Percentiles rank a stretch among this genome's conserved stretches.
phyloP scores from a whole-genome alignment of 257 asterid genomes.

The Solanum raphanifolium region DNA sequence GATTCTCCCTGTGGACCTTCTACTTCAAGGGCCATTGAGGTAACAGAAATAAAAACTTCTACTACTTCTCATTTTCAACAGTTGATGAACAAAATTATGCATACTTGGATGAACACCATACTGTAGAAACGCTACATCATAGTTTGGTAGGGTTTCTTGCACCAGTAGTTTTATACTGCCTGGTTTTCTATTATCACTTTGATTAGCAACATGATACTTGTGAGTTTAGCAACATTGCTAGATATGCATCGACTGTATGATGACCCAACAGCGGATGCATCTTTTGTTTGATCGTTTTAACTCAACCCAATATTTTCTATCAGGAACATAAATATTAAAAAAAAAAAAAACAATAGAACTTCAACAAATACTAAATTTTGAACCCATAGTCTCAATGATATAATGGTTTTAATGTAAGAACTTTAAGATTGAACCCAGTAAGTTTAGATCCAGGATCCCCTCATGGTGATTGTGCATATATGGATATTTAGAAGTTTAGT shows the following conservation, averaged over 20 bases:
- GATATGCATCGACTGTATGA: neutral
- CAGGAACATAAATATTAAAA: neutral
- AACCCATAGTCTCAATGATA: neutral
- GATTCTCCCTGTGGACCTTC: conserved; percentile 62
- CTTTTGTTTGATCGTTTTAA: neutral
- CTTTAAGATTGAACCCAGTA: neutral
- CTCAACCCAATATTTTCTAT: neutral
- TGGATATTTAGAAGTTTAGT: neutral
- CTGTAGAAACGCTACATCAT: neutral
- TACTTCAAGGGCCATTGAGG: conserved; percentile 71
- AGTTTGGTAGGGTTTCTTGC: neutral
- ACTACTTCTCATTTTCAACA: neutral
- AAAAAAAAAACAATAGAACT: neutral
- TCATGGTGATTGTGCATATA: neutral
- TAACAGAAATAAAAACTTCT: conserved; percentile 10
- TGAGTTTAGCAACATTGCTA: neutral
- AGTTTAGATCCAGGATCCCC: neutral
- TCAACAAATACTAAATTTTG: neutral
- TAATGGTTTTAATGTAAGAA: neutral
- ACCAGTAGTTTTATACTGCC: neutral
- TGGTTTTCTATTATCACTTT: neutral
- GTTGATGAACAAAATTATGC: neutral
- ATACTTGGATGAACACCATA: neutral
- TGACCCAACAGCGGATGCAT: neutral
- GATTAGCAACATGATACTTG: neutral